These are phyloP conservation scores for Ganoderma lingzhi DNA, from an alignment of 1,284 basidiomycete species.

Conservation along the genomic window DNA sequence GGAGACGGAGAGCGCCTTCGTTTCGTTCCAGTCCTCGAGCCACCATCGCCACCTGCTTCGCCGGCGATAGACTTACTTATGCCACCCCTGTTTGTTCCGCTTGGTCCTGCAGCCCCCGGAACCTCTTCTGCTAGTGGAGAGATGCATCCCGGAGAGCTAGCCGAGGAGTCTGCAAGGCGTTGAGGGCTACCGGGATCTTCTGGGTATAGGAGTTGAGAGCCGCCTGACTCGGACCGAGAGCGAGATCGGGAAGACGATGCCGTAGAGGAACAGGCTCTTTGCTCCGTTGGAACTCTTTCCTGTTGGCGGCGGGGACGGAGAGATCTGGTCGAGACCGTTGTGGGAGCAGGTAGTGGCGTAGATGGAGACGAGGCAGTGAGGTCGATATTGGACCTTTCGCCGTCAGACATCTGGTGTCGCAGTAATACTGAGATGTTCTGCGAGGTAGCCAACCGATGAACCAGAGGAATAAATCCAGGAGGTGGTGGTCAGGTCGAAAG, in stretches of 20 bases:
- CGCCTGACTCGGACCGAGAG: conserved; percentile 10
- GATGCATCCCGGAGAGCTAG: no score
- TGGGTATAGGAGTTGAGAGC: background rate
- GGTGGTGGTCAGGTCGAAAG: background rate
- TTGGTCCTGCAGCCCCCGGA: background rate
- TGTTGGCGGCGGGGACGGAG: conserved; percentile 25
- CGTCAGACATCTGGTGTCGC: background rate
- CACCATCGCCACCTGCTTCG: background rate
- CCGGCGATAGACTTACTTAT: no score
- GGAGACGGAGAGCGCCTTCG: conserved; percentile 5
- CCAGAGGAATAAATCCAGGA: background rate
- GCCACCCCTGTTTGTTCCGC: background rate
- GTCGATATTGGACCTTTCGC: background rate
- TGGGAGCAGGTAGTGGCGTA: conserved; percentile 28
- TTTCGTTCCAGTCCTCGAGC: background rate
- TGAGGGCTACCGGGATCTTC: background rate
- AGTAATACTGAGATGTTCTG: background rate
- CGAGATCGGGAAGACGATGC: conserved; percentile 25
- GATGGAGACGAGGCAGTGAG: conserved; percentile 16
- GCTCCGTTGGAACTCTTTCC: conserved; percentile 5
- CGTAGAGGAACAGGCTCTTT: conserved; percentile 16
- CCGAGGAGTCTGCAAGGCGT: background rate
- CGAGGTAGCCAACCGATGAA: background rate
- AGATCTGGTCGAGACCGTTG: conserved; percentile 30
- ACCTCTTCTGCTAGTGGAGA: background rate